A percentile compares a stretch with the other conserved stretches of the same genome.
These are phyloP conservation scores for Melaleuca alternifolia DNA, from an alignment of 345 rosid species.

Conservation along the genomic window DNA sequence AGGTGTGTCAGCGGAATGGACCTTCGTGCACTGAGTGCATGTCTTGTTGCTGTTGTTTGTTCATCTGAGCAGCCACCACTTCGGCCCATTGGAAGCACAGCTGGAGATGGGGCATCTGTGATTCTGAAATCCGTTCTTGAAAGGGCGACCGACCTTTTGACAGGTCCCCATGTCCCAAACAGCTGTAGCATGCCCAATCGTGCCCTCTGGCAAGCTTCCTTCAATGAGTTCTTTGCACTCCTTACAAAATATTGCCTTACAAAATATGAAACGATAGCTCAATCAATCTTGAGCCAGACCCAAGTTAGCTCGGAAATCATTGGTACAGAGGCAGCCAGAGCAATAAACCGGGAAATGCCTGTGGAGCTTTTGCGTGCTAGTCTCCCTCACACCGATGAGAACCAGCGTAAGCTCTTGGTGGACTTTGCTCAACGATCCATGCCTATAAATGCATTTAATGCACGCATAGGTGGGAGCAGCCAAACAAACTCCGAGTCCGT, in stretches of 20 bases:
- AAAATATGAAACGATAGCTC: constrained; percentile 73
- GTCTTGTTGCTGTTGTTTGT: constrained; percentile 97
- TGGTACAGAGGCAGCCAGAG: constrained; percentile 39
- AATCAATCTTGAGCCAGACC: constrained; percentile 38
- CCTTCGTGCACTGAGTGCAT: constrained; percentile 75
- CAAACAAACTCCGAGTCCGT: constrained; percentile 61
- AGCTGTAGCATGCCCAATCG: constrained; percentile 40
- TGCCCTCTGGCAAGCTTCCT: constrained; percentile 91
- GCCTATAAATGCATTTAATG: constrained; percentile 20
- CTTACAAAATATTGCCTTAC: constrained; percentile 86
- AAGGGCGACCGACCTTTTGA: constrained; percentile 64
- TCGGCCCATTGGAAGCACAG: constrained; percentile 79
- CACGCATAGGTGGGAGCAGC: constrained; percentile 24
- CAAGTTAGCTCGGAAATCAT: constrained; percentile 33
- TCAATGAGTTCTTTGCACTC: constrained; percentile 74
- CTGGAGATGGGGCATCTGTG: constrained; percentile 83
- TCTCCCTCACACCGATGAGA: constrained; percentile 80
- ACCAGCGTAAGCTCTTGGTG: constrained; percentile 60
- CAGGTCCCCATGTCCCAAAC: constrained; percentile 26
- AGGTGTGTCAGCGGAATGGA: constrained; percentile 72
- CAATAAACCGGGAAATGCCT: constrained; percentile 86
- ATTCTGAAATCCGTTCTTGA: constrained; percentile 76
- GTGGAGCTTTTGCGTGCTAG: constrained; percentile 90
- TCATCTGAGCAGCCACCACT: constrained; percentile 97
- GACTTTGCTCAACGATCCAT: constrained; percentile 59